Conservation (phyloP, 202 grass and related monocot species). For the Eragrostis tef region DNA sequence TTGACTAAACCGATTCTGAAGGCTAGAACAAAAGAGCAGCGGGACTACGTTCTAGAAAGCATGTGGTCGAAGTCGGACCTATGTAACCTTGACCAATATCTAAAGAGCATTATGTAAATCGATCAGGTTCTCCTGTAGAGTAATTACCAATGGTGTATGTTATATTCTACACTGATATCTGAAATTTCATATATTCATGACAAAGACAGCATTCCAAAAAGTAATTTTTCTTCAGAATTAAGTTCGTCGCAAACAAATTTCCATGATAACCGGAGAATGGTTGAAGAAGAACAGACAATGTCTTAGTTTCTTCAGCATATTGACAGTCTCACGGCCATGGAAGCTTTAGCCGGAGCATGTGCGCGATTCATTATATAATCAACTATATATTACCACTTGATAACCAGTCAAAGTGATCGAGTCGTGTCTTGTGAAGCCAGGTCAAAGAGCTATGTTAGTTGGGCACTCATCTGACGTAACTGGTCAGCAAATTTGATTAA, state of each 20-base stretch:
- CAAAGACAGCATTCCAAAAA: neutral
- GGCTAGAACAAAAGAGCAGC: neutral
- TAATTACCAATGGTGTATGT: neutral
- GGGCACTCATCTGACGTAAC: constrained; percentile 14
- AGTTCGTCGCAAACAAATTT: neutral
- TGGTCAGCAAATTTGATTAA: constrained; percentile 16
- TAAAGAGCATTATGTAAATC: neutral
- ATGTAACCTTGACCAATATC: neutral
- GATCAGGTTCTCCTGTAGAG: neutral
- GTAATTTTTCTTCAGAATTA: neutral
- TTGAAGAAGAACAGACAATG: neutral
- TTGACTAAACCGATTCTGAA: neutral
- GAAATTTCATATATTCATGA: neutral
- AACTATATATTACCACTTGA: neutral
- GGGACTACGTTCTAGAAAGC: neutral
- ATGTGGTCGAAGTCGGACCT: neutral
- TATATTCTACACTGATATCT: neutral
- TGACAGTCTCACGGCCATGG: neutral
- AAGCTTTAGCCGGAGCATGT: neutral
- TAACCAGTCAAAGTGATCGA: neutral
- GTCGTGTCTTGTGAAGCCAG: constrained; percentile 20
- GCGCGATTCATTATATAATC: neutral
- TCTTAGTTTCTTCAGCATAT: neutral
- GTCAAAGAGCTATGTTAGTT: constrained; percentile 33
- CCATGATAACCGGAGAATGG: constrained; percentile 6